These are phyloP conservation scores for Dendrostoma leiphaemia DNA, from an alignment of 2,329 filamentous ascomycete species.

Conservation along the genomic window DNA sequence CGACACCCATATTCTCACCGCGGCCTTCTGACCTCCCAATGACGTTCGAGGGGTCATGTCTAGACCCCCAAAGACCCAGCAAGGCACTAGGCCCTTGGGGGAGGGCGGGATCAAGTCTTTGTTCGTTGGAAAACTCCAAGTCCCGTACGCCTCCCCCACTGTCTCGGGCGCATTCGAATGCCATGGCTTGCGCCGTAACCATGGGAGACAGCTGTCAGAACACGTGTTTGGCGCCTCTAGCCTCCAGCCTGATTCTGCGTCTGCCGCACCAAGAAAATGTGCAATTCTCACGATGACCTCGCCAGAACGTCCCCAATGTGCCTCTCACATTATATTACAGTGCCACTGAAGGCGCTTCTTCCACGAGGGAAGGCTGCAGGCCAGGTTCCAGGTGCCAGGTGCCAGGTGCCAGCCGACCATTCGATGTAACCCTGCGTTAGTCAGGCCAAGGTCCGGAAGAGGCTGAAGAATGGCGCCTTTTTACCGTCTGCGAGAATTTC, in stretches of 20 bases:
- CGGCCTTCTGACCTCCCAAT: too few relatives aligned
- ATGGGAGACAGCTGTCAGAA: background rate
- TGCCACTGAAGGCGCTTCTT: too few relatives aligned
- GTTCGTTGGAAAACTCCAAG: background rate
- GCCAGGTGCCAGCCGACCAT: too few relatives aligned
- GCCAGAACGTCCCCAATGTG: too few relatives aligned
- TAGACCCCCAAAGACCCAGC: too few relatives aligned
- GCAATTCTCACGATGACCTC: too few relatives aligned
- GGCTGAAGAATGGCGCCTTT: slow-evolving; percentile 6
- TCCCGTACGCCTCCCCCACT: background rate
- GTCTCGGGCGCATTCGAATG: background rate
- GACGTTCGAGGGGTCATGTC: too few relatives aligned
- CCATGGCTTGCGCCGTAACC: background rate
- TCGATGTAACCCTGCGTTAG: background rate
- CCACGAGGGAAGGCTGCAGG: background rate
- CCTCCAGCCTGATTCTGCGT: background rate
- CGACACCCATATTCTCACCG: too few relatives aligned
- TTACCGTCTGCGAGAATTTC: background rate
- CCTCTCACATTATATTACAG: too few relatives aligned
- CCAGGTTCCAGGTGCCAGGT: too few relatives aligned
- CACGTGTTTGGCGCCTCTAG: background rate
- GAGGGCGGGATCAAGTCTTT: background rate
- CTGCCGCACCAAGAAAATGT: background rate
- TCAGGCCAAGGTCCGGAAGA: background rate
- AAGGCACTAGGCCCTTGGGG: background rate